These are phyloP conservation scores for Lophiotrema nucula DNA, from an alignment of 495 filamentous ascomycete genomes.

Conservation along the genomic window DNA sequence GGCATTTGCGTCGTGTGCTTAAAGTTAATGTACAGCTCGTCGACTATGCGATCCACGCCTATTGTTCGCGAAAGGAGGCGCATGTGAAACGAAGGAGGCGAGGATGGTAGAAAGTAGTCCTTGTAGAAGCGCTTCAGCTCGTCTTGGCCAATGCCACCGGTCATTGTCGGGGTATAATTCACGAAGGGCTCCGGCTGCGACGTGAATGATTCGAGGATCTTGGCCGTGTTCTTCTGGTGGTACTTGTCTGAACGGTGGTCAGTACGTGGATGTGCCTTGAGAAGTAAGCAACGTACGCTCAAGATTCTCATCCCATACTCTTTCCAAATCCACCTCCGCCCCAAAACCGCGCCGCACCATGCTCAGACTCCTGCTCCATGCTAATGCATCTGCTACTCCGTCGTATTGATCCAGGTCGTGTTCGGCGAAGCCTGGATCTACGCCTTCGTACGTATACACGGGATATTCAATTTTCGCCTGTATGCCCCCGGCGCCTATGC, in stretches of 20 bases:
- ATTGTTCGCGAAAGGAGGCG: constrained; percentile 70
- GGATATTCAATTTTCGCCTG: constrained; percentile 46
- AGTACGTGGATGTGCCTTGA: too few relatives aligned
- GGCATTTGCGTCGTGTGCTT: constrained; percentile 70
- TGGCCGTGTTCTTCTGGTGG: constrained; percentile 34
- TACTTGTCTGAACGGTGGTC: constrained; percentile 37
- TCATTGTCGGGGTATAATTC: constrained; percentile 58
- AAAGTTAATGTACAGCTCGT: constrained; percentile 60
- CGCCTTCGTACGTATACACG: constrained; percentile 43
- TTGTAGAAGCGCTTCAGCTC: constrained; percentile 71
- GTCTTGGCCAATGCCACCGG: constrained; percentile 69
- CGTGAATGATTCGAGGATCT: constrained; percentile 56
- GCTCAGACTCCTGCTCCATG: constrained; percentile 51
- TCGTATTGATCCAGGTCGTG: constrained; percentile 54
- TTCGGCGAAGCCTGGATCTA: constrained; percentile 51
- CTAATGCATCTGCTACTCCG: constrained; percentile 46
- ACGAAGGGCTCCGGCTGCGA: constrained; percentile 56
- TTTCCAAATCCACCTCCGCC: constrained; percentile 59
- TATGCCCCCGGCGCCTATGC: constrained; percentile 53
- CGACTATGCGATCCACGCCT: constrained; percentile 60
- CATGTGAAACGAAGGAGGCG: constrained; percentile 65
- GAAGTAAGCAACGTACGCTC: constrained; percentile 55
- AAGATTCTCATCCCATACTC: constrained; percentile 58
- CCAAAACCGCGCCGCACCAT: constrained; percentile 55
- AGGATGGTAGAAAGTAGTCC: constrained; percentile 67